Evolutionary conservation across 148 eudicot species (phyloP).

Genomic region (Arbutus unedo): DNA sequence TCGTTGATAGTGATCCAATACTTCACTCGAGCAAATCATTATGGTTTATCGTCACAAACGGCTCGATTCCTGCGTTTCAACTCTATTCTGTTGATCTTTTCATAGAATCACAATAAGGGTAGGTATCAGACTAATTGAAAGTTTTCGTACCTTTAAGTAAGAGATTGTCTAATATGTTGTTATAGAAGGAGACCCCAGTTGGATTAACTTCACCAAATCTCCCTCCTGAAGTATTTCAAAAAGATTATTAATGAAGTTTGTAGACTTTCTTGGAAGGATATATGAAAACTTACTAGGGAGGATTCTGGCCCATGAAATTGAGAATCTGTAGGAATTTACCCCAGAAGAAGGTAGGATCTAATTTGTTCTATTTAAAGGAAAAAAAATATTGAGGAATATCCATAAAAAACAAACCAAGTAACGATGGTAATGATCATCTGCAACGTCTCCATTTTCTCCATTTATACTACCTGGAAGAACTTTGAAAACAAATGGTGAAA

Average conservation of each 20-base stretch:
- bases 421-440: conserved; percentile 83
- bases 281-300: conserved; percentile 50
- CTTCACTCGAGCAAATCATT: conserved; percentile 63
- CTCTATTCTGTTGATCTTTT: background rate
- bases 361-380: no score
- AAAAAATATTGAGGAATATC: background rate
- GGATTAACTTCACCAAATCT: conserved; percentile 55
- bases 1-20: conserved; percentile 84
- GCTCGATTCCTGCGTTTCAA: conserved; percentile 52
- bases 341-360: conserved; percentile 22
- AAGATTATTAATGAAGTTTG: conserved; percentile 1
- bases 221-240: conserved; percentile 42
- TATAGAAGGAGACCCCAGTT: conserved; percentile 56
- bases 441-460: conserved; percentile 60
- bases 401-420: conserved; percentile 43
- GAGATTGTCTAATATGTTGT: conserved; percentile 57
- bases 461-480: conserved; percentile 40
- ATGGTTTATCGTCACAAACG: conserved; percentile 73
- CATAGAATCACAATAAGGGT: background rate
- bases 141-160: conserved; percentile 48
- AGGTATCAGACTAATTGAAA: background rate
- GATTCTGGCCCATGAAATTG: conserved; percentile 83
- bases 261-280: background rate
- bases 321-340: conserved; percentile 70
- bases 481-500: background rate